phyloP scores from a whole-genome alignment of 768 basidiomycete species.

The Tephrocybe sp. region DNA sequence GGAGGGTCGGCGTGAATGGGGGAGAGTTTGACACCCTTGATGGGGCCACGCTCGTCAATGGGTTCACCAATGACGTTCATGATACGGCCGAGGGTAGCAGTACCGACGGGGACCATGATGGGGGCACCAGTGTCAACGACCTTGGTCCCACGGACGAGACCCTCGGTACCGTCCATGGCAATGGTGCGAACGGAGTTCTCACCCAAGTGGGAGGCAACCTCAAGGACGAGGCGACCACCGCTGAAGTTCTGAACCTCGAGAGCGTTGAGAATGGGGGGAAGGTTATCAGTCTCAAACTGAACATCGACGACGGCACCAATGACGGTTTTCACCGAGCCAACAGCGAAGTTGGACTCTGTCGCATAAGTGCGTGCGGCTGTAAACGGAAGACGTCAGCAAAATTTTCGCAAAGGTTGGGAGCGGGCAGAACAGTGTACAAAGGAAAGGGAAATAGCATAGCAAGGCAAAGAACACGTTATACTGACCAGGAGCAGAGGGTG shows the following conservation, averaged over 20 bases:
- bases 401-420: constrained; percentile 1
- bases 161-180: constrained; percentile 99
- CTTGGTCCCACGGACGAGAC: constrained; percentile 98
- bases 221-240: constrained; percentile 96
- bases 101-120: constrained; percentile 95
- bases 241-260: constrained; percentile 94
- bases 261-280: constrained; percentile 97
- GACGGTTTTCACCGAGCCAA: constrained; percentile 93
- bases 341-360: constrained; percentile 73
- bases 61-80: constrained; percentile 99
- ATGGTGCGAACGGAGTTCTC: constrained; percentile 99
- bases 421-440: constrained; percentile 11
- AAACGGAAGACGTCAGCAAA: constrained; percentile 13
- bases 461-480: constrained; percentile 16
- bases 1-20: constrained; percentile 99
- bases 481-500: constrained; percentile 54
- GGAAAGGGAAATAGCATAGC: not conserved
- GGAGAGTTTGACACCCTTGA: constrained; percentile 87
- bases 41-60: constrained; percentile 99
- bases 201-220: constrained; percentile 97
- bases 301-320: constrained; percentile 99
- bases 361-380: constrained; percentile 79
- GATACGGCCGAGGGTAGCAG: constrained; percentile 94
- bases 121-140: constrained; percentile 96
- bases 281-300: constrained; percentile 91